A percentile compares a stretch with the other conserved stretches of the same genome.
These are phyloP conservation scores for Sclerotinia spermophila DNA, from an alignment of 2,329 filamentous ascomycete species.

Conservation along the genomic window DNA sequence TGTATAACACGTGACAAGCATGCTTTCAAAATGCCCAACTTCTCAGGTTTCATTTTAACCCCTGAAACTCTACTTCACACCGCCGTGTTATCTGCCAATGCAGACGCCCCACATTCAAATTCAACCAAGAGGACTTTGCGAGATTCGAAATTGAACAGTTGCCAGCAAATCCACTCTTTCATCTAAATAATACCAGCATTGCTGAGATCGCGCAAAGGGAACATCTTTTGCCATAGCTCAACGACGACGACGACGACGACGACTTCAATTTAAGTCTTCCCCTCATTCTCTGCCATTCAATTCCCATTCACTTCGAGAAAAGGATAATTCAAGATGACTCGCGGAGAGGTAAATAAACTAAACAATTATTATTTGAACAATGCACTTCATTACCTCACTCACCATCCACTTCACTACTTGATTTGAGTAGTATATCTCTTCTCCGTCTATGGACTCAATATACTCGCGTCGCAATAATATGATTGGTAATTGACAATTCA, in stretches of 20 bases:
- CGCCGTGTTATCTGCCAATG: conserved; percentile 10
- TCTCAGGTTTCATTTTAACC: not conserved
- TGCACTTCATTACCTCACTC: not conserved
- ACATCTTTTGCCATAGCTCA: conserved; percentile 16
- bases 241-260: not conserved
- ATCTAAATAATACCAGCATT: not conserved
- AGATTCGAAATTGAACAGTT: not conserved
- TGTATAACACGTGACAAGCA: not conserved
- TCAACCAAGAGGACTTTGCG: conserved; percentile 10
- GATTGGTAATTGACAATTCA: conserved; percentile 11
- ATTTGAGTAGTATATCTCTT: not conserved
- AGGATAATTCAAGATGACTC: conserved; percentile 24
- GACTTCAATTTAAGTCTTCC: not conserved
- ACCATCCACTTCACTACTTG: not conserved
- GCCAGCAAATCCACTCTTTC: conserved; percentile 15
- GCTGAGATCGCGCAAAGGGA: conserved; percentile 8
- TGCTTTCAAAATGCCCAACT: too few relatives aligned
- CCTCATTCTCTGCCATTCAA: not conserved
- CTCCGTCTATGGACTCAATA: not conserved
- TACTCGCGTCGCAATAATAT: conserved; percentile 13
- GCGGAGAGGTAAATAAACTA: conserved; percentile 26
- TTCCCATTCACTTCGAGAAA: conserved; percentile 8
- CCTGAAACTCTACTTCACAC: conserved; percentile 10
- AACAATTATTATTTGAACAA: not conserved
- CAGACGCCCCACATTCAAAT: conserved; percentile 7